Conservation (phyloP, 2,329 filamentous ascomycete species). For the Aspergillus melleus region DNA sequence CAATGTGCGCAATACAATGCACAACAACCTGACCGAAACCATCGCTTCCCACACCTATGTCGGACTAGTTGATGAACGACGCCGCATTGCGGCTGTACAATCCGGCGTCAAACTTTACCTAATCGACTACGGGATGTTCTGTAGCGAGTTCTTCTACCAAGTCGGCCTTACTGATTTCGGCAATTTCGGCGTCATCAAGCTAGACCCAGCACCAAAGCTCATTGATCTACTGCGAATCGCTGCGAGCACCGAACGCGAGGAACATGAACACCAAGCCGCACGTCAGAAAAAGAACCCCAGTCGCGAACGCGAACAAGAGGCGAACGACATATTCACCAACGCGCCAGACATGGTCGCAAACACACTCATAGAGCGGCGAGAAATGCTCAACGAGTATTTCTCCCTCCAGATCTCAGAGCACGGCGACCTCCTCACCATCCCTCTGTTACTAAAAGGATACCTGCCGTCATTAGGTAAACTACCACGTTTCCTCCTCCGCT, state of each 20-base stretch:
- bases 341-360: slow-evolving; percentile 65
- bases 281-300: slow-evolving; percentile 5
- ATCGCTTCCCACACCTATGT: slow-evolving; percentile 90
- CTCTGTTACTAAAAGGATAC: slow-evolving; percentile 85
- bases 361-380: slow-evolving; percentile 71
- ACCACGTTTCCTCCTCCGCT: slow-evolving; percentile 79
- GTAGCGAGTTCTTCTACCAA: slow-evolving; percentile 93
- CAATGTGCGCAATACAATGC: slow-evolving; percentile 76
- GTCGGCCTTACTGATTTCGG: slow-evolving; percentile 91
- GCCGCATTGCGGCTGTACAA: slow-evolving; percentile 89
- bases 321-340: slow-evolving; percentile 62
- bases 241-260: slow-evolving; percentile 67
- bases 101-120: slow-evolving; percentile 89
- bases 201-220: slow-evolving; percentile 73
- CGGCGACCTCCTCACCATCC: slow-evolving; percentile 76
- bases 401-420: slow-evolving; percentile 75
- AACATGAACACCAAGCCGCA: slow-evolving; percentile 13
- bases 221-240: slow-evolving; percentile 70
- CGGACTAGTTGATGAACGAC: slow-evolving; percentile 82
- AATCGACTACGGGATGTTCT: slow-evolving; percentile 85
- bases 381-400: slow-evolving; percentile 94
- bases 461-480: slow-evolving; percentile 82
- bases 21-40: slow-evolving; percentile 81
- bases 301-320: slow-evolving; percentile 33
- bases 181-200: slow-evolving; percentile 83